Evolutionary conservation across 208 protist species (phyloP), one percentile per base, ranked within the genome.

Genomic region (Porcisia deanei): DNA sequence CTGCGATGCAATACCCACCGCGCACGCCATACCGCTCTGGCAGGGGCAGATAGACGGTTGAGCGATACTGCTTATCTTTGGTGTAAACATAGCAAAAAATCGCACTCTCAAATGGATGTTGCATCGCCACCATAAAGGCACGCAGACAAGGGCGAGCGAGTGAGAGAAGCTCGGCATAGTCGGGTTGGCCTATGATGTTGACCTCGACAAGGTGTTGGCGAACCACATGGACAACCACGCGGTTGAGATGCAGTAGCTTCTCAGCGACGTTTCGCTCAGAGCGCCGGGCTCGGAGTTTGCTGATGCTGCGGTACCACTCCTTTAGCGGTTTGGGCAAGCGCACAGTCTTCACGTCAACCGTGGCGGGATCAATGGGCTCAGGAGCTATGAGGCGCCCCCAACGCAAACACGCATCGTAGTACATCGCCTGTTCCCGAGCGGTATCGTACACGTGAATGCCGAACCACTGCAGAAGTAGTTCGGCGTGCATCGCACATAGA

Each of bases 401-500:
- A 49, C 83, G 72, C 66, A 91, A 65, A 63, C 91, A 91, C 7
- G 84, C 91, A 53, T 92, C 88, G 76, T 85, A 90, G 73, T 93
- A 87, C 34, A 57, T 73, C 37, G 77, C 77, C 77, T 95, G 91
- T 14, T 67, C 67, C 5, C 60, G 43, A 1, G 78, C 47, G 43
- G 75, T 72, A 1, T 58, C 37, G 52, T 69, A 85, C 1, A 95
- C 20, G 14, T 80, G 85, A n/a, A 92, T 64, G 5, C 91, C 91
- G 9, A 90, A 79, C 79, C 85, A 91, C 39, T 80, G 75, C 47
- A 93, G 74, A 14, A 93, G 74, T 55, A 73, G 53, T 81, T 95
- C 91, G 10, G 84, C 84, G 79, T 95, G 91, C 91, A 95, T 95
- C 37, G 91, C 91, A 69, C 91, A 95, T 60, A 95, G 63, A 12